Percentiles rank a stretch among this genome's conserved stretches.
Evolutionary conservation across 371 early-diverging fungal species (phyloP).

Genomic region (Mucor velutinosus): DNA sequence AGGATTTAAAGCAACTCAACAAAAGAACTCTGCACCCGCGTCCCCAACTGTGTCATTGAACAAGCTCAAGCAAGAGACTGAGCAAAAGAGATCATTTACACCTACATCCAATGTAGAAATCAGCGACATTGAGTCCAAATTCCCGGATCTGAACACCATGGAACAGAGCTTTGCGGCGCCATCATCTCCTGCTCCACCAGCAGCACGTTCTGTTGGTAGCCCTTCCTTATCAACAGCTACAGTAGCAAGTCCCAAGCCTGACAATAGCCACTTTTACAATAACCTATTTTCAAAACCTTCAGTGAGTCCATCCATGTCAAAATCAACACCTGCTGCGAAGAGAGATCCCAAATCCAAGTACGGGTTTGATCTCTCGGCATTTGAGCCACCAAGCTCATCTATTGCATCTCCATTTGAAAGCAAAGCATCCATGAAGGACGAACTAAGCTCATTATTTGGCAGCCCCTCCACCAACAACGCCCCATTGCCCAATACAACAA

Average conservation of each 20-base stretch:
- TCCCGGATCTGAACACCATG: constrained; percentile 51
- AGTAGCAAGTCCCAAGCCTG: neutral
- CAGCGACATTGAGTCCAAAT: constrained; percentile 51
- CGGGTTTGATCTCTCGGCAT: constrained; percentile 50
- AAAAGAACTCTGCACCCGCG: constrained; percentile 17
- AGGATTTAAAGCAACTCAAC: constrained; percentile 25
- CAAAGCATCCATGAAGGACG: constrained; percentile 29
- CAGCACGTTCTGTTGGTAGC: neutral
- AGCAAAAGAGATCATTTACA: constrained; percentile 13
- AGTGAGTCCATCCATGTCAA: neutral
- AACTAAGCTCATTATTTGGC: constrained; percentile 39
- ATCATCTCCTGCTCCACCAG: neutral
- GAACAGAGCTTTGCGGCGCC: constrained; percentile 36
- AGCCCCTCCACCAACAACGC: constrained; percentile 17
- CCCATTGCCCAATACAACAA: constrained; percentile 4
- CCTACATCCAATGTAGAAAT: constrained; percentile 35
- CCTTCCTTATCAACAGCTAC: constrained; percentile 1
- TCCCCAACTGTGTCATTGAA: constrained; percentile 34
- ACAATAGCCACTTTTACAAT: neutral
- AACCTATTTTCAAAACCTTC: neutral
- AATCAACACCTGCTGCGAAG: constrained; percentile 1
- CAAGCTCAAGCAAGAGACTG: constrained; percentile 31
- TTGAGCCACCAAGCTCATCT: constrained; percentile 26
- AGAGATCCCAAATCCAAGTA: constrained; percentile 37
- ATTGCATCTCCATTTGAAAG: neutral